Evolutionary conservation across 1,139 yeast genomes (phyloP), one percentile per base, ranked within the genome.

Genomic region (Geotrichum reessii): DNA sequence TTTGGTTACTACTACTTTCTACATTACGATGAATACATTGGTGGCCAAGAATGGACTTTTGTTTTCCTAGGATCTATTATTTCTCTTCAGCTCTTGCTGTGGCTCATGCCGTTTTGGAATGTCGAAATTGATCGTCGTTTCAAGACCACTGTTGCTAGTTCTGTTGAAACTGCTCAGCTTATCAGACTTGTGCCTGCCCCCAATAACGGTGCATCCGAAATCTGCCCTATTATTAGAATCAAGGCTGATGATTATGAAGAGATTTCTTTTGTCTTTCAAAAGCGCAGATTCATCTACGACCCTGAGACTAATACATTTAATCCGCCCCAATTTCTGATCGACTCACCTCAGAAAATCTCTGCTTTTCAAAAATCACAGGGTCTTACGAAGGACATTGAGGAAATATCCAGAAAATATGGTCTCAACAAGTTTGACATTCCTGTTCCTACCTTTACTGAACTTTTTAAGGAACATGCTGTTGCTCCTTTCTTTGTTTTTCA

Each of bases 401-500:
- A 79, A 58, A 69, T 78, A 48, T 74, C 71, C 56, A 81, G 92
- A 68, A 76, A 81, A 61, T 93, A 87, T 69, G 99, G 99, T 56
- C 78, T 79, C 64, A 93, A 93, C 75, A 81, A 81, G 66, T 93
- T 93, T 70, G 99, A 93, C 70, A 93, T 93, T 64, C 99, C 99
- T 44, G 82, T 95, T 57, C 99, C 99, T 53, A 84, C 96, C 0
- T 92, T 93, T 69, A 46, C 81, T 63, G 99, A 93, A 73, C 79
- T 93, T 69, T 93, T 93, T 78, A 87, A 90, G 71, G 99, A 93
- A 74, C 99, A 93, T 72, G 99, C 98, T 6, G 95, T 95, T 52
- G 98, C 99, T 12, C 99, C 99, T 11, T 89, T 95, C 73, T 93
- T 93, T 68, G 97, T 93, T 33, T 93, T 93, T 77, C 99, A 93